phyloP scores from a whole-genome alignment of 73 alveolate genomes.

The Urostyla sp. region DNA sequence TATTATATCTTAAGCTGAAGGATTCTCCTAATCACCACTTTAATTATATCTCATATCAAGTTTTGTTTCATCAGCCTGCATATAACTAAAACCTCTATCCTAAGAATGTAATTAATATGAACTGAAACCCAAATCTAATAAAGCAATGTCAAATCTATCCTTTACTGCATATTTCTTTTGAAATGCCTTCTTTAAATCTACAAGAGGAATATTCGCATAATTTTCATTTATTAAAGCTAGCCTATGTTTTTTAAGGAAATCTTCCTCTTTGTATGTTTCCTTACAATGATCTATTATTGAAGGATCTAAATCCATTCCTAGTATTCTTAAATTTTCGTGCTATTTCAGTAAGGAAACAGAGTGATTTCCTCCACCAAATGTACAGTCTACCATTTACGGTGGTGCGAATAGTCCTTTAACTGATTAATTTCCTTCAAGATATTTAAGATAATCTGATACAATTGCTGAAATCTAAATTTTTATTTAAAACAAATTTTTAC shows the following conservation, averaged over 20 bases:
- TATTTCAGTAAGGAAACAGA: conserved; percentile 26
- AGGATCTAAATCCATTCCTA: conserved; percentile 22
- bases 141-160: background rate
- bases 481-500: background rate
- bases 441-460: background rate
- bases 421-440: too few relatives aligned
- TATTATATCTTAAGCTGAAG: conserved; percentile 8
- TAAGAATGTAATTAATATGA: background rate
- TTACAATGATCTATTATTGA: conserved; percentile 1
- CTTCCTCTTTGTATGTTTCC: background rate
- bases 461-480: background rate
- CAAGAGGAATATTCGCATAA: background rate
- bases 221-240: conserved; percentile 26
- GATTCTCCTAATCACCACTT: background rate
- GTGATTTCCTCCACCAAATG: conserved; percentile 53
- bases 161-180: background rate
- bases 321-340: background rate
- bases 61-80: conserved; percentile 4
- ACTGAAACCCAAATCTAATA: conserved; percentile 37
- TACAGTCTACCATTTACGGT: conserved; percentile 3
- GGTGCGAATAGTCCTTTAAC: too few relatives aligned
- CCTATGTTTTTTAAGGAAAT: background rate
- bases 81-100: conserved; percentile 37
- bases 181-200: conserved; percentile 18
- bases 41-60: conserved; percentile 43